Base-by-base conservation (phyloP, 805 yeast genomes). In the Candida endomychidarum region DNA sequence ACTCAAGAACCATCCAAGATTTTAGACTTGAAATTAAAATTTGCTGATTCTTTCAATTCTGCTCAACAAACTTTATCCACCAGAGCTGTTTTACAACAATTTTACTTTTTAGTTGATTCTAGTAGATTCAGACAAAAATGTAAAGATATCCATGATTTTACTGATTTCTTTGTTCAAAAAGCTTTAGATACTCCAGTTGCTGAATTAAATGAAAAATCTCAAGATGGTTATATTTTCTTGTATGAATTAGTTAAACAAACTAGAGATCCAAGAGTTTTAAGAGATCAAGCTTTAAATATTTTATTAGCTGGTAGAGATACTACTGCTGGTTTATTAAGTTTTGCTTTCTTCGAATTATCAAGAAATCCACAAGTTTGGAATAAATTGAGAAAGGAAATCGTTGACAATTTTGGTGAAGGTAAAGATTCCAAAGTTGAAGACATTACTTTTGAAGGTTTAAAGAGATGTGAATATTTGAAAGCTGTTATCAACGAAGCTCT, bases 301-400 rank as follows among this genome's bases (percentile, higher is more conserved):
- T 58, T 66, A 55, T 50, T 66, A 24, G 72, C 72, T 27, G 72
- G 70, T 12, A 63, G 72, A 57, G 72, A 66, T 48, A 66, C 72
- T 22, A 66, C 72, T 17, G 72, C 72, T 10, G 70, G 67, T 1
- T 54, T 63, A 39, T 54, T 65, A 43, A 61, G 69, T 18, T 63
- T 63, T 40, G 44, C 59, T 6, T 44, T 64, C 36, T 62, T 51
- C 37, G 70, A 65, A 49, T 56, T 66, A 36, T 52, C 70, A 2
- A 54, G 65, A 48, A 52, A 63, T 45, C 69, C 64, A 7, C 46
- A 51, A n/a, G 40, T 63, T 8, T 64, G 51, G 52, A 50, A 47
- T 15, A 63, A 59, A 40, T 58, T 66, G 46, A 57, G 52, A 42
- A 47, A 48, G 9, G 70, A 63, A 43, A 51, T 66, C 14, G 49